Percentiles rank a stretch among this genome's conserved stretches.
Evolutionary conservation across 1,284 basidiomycete species (phyloP).

Genomic region (Thecaphora thlaspeos): DNA sequence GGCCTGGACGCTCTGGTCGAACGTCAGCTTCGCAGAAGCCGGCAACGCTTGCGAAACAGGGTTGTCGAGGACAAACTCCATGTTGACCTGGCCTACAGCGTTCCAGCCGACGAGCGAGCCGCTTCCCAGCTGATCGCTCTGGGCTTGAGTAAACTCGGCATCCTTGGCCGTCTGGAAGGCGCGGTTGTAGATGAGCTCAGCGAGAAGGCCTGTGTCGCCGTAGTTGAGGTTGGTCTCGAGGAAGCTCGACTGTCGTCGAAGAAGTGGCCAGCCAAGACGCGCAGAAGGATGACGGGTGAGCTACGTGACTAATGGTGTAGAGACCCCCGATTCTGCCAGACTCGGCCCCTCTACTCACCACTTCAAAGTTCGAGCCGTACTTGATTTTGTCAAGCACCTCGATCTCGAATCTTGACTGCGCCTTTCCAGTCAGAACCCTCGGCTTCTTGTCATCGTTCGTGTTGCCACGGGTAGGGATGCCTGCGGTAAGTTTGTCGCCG

Average conservation of each 20-base stretch:
- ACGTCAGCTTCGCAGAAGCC: conserved; percentile 27
- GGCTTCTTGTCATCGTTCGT: no score
- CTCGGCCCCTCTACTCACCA: no score
- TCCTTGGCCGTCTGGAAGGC: conserved; percentile 34
- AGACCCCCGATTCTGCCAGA: no score
- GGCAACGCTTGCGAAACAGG: conserved; percentile 39
- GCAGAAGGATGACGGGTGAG: no score
- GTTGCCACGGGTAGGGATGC: no score
- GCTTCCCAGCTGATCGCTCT: conserved; percentile 17
- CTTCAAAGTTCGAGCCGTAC: neutral
- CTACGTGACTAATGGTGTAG: no score
- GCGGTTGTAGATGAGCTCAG: conserved; percentile 44
- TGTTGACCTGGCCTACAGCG: conserved; percentile 14
- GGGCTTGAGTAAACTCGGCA: conserved; percentile 11
- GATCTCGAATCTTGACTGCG: neutral
- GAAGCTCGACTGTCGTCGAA: no score
- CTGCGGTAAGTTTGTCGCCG: no score
- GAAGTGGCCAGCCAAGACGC: no score
- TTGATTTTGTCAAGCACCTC: neutral
- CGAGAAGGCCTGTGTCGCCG: conserved; percentile 41
- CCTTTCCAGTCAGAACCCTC: neutral
- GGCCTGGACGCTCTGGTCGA: conserved; percentile 1
- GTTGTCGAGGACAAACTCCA: conserved; percentile 14
- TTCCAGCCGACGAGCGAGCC: conserved; percentile 33
- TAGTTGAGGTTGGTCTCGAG: conserved; percentile 41